Evolutionary conservation across 768 basidiomycete species (phyloP).

Genomic region (Favolaschia claudopus): DNA sequence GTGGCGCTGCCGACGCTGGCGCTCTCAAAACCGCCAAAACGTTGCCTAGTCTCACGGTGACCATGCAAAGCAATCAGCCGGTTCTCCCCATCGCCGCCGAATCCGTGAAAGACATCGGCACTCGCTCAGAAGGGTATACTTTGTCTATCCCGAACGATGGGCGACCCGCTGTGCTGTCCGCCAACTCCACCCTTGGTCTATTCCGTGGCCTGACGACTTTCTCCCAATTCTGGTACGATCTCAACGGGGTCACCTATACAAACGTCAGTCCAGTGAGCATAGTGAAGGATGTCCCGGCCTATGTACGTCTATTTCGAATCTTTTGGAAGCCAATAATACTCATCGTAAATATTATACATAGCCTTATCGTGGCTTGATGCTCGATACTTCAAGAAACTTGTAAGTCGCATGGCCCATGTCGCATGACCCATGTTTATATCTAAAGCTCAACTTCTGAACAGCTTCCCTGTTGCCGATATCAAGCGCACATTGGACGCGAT

Average conservation of each 20-base stretch:
- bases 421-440: not conserved
- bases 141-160: slow-evolving; percentile 64
- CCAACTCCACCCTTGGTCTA: slow-evolving; percentile 72
- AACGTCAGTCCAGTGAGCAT: slow-evolving; percentile 66
- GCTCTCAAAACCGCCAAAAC: slow-evolving; percentile 47
- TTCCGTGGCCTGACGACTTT: slow-evolving; percentile 83
- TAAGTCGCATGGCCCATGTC: slow-evolving; percentile 45
- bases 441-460: slow-evolving; percentile 34
- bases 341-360: slow-evolving; percentile 34
- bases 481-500: slow-evolving; percentile 77
- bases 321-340: not conserved
- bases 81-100: slow-evolving; percentile 60
- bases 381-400: slow-evolving; percentile 85
- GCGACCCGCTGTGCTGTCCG: slow-evolving; percentile 58
- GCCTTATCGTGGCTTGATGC: slow-evolving; percentile 81
- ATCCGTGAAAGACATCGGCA: slow-evolving; percentile 56
- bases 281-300: slow-evolving; percentile 65
- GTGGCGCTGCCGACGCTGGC: slow-evolving; percentile 56
- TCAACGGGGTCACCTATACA: slow-evolving; percentile 55
- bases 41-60: slow-evolving; percentile 53
- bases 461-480: slow-evolving; percentile 70
- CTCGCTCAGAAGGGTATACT: slow-evolving; percentile 66
- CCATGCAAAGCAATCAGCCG: slow-evolving; percentile 40
- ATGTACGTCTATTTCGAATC: slow-evolving; percentile 48
- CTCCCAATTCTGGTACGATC: slow-evolving; percentile 70